Conservation (phyloP, 2,329 filamentous ascomycete genomes). For the Sphaerostilbella broomeana region DNA sequence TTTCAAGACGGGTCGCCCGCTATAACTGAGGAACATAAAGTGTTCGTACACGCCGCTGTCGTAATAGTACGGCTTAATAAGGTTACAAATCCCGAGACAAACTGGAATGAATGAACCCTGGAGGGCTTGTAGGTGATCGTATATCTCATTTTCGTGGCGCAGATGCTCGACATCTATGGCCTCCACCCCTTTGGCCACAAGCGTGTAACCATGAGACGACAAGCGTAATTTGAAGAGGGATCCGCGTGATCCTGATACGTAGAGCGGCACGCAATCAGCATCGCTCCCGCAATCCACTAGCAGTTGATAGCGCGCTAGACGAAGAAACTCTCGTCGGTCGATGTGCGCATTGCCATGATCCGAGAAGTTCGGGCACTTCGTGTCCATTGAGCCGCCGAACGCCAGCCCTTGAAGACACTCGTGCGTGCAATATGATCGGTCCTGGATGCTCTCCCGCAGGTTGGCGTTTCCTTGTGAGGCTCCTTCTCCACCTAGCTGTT, state of each 20-base stretch:
- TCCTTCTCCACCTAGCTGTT: neutral
- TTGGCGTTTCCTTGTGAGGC: neutral
- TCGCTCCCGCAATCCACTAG: neutral
- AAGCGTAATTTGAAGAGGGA: conserved; percentile 33
- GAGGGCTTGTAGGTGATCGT: conserved; percentile 23
- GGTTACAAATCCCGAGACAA: conserved; percentile 26
- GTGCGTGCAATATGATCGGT: conserved; percentile 24
- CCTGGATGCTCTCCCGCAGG: conserved; percentile 2
- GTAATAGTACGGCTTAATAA: conserved; percentile 26
- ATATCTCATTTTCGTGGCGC: conserved; percentile 26
- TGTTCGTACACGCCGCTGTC: conserved; percentile 23
- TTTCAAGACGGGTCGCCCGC: conserved; percentile 11
- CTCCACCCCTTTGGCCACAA: conserved; percentile 35
- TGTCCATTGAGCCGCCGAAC: conserved; percentile 19
- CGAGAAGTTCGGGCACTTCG: conserved; percentile 2
- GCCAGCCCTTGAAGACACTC: conserved; percentile 24
- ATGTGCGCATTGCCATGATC: conserved; percentile 3
- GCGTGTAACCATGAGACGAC: conserved; percentile 29
- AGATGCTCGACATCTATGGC: conserved; percentile 16
- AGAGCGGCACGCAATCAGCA: conserved; percentile 18
- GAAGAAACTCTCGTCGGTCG: neutral
- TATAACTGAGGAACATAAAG: conserved; percentile 31
- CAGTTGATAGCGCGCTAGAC: neutral
- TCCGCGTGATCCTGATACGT: conserved; percentile 23
- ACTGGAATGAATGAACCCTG: conserved; percentile 30